These are phyloP conservation scores for Orbilia quercus DNA, from an alignment of 2,329 filamentous ascomycete genomes.

Conservation along the genomic window DNA sequence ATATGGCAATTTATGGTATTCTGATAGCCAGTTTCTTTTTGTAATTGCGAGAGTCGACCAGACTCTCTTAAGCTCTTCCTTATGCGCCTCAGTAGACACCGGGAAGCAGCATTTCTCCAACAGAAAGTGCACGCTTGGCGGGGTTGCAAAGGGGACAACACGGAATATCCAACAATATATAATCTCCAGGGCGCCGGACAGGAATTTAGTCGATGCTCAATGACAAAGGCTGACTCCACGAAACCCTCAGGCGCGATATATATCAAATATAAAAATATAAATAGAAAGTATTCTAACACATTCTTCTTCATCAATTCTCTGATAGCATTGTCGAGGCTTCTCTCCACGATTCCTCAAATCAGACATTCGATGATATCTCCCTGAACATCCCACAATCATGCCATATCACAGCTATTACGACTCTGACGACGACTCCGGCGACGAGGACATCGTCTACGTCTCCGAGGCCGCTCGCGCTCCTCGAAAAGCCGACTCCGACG, in stretches of 20 bases:
- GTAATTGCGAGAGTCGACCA: no score
- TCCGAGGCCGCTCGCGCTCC: background rate
- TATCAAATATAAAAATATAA: no score
- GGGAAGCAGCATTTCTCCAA: no score
- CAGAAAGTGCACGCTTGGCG: no score
- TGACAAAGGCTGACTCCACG: background rate
- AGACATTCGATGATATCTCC: background rate
- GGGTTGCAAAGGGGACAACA: slow-evolving; percentile 1
- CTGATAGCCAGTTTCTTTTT: no score
- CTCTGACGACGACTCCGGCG: slow-evolving; percentile 55
- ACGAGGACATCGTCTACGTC: slow-evolving; percentile 25
- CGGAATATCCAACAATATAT: slow-evolving; percentile 40
- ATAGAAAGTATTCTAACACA: background rate
- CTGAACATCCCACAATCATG: background rate
- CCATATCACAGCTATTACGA: slow-evolving; percentile 36
- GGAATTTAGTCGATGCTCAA: background rate
- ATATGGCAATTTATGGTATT: no score
- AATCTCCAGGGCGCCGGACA: no score
- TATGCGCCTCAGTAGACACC: no score
- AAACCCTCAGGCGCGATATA: no score
- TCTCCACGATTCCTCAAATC: background rate
- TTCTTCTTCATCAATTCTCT: background rate
- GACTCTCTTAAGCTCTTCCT: no score
- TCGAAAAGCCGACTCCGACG: background rate
- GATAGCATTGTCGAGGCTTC: background rate